Conservation (phyloP, 2,329 filamentous ascomycete genomes). For the Aspergillus niger region DNA sequence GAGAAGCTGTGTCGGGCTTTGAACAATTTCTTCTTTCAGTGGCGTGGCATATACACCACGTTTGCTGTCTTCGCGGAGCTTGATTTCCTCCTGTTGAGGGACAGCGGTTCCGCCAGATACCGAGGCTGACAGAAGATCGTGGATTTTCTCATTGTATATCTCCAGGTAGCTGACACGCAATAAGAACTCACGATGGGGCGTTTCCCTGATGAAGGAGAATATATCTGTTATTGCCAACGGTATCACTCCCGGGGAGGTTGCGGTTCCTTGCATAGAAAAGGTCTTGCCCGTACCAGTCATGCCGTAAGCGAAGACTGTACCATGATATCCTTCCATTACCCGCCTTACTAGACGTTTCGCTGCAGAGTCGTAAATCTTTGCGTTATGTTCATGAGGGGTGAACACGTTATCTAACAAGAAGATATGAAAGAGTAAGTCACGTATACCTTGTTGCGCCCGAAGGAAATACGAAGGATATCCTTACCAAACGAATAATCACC, state of each 20-base stretch:
- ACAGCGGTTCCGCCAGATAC: constrained; percentile 57
- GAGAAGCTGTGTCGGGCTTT: constrained; percentile 91
- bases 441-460: not conserved
- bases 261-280: constrained; percentile 98
- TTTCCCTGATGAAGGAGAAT: constrained; percentile 98
- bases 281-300: constrained; percentile 99
- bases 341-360: constrained; percentile 92
- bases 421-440: constrained; percentile 22
- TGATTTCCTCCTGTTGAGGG: constrained; percentile 84
- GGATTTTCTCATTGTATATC: constrained; percentile 98
- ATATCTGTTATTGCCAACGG: constrained; percentile 97
- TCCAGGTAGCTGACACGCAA: constrained; percentile 96
- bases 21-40: constrained; percentile 96
- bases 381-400: constrained; percentile 88
- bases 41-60: constrained; percentile 94
- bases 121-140: constrained; percentile 83
- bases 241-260: constrained; percentile 92
- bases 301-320: constrained; percentile 96
- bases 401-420: constrained; percentile 83
- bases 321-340: constrained; percentile 99
- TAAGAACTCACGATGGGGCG: constrained; percentile 88
- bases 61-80: constrained; percentile 93
- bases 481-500: constrained; percentile 91
- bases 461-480: constrained; percentile 26
- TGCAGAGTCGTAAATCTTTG: constrained; percentile 88